phyloP scores from a whole-genome alignment of 805 yeast genomes.

The Torulaspora quercuum region DNA sequence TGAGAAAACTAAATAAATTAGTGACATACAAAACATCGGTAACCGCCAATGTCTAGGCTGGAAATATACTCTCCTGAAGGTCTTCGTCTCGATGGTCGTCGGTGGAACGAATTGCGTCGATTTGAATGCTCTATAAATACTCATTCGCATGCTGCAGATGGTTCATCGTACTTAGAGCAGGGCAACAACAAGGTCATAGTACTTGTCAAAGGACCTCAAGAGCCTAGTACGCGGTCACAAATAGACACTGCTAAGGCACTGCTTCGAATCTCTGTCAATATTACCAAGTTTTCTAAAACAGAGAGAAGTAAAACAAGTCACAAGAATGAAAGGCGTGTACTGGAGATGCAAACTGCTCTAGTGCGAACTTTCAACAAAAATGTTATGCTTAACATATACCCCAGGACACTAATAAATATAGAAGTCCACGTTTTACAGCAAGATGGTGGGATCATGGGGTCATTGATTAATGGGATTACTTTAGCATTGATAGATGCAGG shows the following conservation, averaged over 20 bases:
- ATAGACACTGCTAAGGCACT: slow-evolving; percentile 50
- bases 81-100: slow-evolving; percentile 84
- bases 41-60: slow-evolving; percentile 65
- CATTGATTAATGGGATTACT: slow-evolving; percentile 80
- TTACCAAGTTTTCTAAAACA: slow-evolving; percentile 77
- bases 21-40: too few species aligned
- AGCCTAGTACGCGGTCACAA: slow-evolving; percentile 60
- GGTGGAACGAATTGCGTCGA: slow-evolving; percentile 88
- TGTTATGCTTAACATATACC: slow-evolving; percentile 67
- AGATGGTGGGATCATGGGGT: slow-evolving; percentile 84
- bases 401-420: slow-evolving; percentile 77
- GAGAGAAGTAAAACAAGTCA: slow-evolving; percentile 64
- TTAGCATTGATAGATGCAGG: slow-evolving; percentile 94
- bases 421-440: slow-evolving; percentile 75
- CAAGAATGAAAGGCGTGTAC: slow-evolving; percentile 65
- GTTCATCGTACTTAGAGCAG: slow-evolving; percentile 87
- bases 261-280: slow-evolving; percentile 59
- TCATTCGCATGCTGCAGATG: slow-evolving; percentile 84
- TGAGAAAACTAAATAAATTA: too few species aligned
- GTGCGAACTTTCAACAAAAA: slow-evolving; percentile 72
- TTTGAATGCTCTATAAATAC: slow-evolving; percentile 81
- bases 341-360: slow-evolving; percentile 63
- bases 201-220: slow-evolving; percentile 85
- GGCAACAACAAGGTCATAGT: slow-evolving; percentile 89
- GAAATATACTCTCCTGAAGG: slow-evolving; percentile 97